Percentiles rank a stretch among this genome's conserved stretches.
These are phyloP conservation scores for Xylaria bambusicola DNA, from an alignment of 495 filamentous ascomycete species.

Conservation along the genomic window DNA sequence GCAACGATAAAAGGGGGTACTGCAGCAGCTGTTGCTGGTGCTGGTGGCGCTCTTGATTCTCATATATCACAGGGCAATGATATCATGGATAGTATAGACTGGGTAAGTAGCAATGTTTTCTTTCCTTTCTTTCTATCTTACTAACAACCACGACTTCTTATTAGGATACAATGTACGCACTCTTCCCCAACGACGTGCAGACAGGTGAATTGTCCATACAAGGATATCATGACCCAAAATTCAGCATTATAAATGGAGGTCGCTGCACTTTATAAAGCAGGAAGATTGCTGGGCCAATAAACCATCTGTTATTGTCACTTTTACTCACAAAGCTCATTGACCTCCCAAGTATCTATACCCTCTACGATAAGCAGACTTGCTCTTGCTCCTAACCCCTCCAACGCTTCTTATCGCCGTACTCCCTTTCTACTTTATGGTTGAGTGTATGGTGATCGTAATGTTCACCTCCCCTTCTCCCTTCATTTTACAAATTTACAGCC, in stretches of 20 bases:
- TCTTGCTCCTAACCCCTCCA: too few species aligned
- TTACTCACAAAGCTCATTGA: too few species aligned
- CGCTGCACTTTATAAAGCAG: too few species aligned
- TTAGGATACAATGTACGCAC: conserved; percentile 35
- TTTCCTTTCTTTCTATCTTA: too few species aligned
- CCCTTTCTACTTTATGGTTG: too few species aligned
- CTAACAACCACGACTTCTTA: neutral
- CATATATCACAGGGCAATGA: conserved; percentile 19
- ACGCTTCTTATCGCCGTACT: too few species aligned
- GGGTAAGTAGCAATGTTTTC: conserved; percentile 28
- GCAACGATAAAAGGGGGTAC: neutral
- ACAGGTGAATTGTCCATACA: conserved; percentile 39
- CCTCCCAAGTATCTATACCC: too few species aligned
- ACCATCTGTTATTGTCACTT: too few species aligned
- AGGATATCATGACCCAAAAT: conserved; percentile 35
- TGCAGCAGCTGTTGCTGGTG: neutral
- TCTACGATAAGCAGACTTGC: too few species aligned
- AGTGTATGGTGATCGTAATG: too few species aligned
- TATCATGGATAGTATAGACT: conserved; percentile 40
- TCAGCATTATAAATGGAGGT: conserved; percentile 26
- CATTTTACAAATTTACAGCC: too few species aligned
- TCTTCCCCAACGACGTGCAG: conserved; percentile 41
- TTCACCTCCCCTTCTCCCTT: too few species aligned
- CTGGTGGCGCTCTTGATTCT: neutral
- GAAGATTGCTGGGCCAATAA: neutral